Evolutionary conservation across 768 basidiomycete species (phyloP), one percentile per base, ranked within the genome.

Genomic region (Amanita jacksonii): DNA sequence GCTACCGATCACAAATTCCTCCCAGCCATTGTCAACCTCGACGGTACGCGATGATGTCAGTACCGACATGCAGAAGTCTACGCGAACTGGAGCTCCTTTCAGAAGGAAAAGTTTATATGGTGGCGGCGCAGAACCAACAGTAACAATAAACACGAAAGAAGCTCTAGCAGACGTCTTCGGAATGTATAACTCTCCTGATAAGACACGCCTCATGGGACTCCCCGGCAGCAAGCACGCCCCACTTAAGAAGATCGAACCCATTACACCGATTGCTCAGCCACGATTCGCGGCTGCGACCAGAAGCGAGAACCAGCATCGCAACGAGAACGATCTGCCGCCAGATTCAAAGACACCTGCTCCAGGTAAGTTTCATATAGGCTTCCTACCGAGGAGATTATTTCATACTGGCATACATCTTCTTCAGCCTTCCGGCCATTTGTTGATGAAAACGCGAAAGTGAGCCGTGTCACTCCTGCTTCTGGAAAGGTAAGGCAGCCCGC

Each of bases 141-240:
- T 98, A 5, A 99, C 96, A 1, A 90, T 98, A 53, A 96, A 96
- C 59, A 99, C 96, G 22, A 93, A 91, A 59, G 88, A 90, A 50
- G 96, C 96, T 3, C 71, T 96, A 25, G 85, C 79, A 9, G 91
- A 97, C 56, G 90, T 98, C 32, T 91, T 93, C 63, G 85, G 82
- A 41, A 91, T 98, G 84, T 98, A 92, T 59, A 94, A 96, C 59
- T 88, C 85, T 7, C 86, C 86, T 2, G 85, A 87, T 49, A 86
- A 80, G 63, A 81, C 81, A 0, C 69, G 70, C 35, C 76, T 73
- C 40, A 61, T 71, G 19, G 52, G 67, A 12, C 57, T 69, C 3
- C 73, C 75, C 4, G 82, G 84, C 18, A 83, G 78, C 52, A 85
- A 85, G 55, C 76, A 85, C 55, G 82, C 81, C 0, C 81, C 82